Percentiles rank a stretch among this genome's conserved stretches.
Evolutionary conservation across 148 eudicot species (phyloP).

Genomic region (Camellia japonica): DNA sequence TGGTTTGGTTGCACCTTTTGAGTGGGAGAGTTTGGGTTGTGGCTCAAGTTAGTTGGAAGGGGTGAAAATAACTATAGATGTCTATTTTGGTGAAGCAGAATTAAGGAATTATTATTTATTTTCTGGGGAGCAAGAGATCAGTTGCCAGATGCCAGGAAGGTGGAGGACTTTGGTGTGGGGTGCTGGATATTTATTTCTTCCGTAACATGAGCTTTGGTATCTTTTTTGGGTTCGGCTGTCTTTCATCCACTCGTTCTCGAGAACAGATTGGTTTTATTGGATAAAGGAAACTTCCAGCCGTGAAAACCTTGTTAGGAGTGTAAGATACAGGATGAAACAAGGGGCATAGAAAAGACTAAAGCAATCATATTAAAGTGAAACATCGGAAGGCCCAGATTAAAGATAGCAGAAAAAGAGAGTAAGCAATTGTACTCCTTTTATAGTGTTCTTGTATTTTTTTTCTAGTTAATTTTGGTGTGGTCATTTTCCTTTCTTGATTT

Average conservation of each 20-base stretch:
- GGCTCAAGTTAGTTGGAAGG: conserved; percentile 45
- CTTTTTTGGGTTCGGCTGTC: neutral
- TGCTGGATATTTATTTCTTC: neutral
- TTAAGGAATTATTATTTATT: neutral
- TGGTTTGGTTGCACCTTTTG: conserved; percentile 39
- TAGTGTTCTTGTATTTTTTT: neutral
- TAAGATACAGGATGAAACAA: neutral
- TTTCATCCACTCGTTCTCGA: neutral
- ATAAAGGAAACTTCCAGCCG: neutral
- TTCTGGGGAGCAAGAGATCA: neutral
- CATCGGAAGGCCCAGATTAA: neutral
- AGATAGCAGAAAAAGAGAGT: neutral
- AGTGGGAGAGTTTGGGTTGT: conserved; percentile 61
- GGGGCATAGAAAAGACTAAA: neutral
- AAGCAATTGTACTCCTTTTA: neutral
- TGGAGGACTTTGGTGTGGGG: neutral
- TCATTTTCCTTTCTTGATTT: neutral
- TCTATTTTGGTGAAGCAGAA: neutral
- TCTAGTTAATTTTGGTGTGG: neutral
- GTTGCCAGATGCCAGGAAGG: neutral
- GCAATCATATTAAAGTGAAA: conserved; percentile 6
- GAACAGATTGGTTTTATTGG: neutral
- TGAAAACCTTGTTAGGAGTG: neutral
- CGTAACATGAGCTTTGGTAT: neutral
- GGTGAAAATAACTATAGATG: neutral